A percentile compares a stretch with the other conserved stretches of the same genome.
These are phyloP conservation scores for Colletotrichum euphorbiae DNA, from an alignment of 2,329 filamentous ascomycete species.

Conservation along the genomic window DNA sequence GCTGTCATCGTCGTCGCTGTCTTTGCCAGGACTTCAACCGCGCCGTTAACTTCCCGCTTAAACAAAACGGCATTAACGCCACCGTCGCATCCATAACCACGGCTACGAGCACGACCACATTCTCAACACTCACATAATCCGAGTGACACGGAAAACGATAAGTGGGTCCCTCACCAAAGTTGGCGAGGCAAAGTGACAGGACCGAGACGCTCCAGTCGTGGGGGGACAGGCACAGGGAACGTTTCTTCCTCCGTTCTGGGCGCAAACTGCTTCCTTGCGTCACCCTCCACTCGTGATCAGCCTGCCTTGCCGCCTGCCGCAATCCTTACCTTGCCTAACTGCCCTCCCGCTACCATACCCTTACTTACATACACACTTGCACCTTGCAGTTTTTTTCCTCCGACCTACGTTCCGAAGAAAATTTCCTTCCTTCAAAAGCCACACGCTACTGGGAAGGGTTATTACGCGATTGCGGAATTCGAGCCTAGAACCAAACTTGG, in stretches of 20 bases:
- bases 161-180: slow-evolving; percentile 19
- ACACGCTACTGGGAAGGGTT: background rate
- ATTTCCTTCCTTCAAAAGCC: background rate
- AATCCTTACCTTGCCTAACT: slow-evolving; percentile 23
- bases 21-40: background rate
- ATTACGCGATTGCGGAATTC: slow-evolving; percentile 1
- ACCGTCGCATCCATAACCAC: background rate
- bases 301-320: slow-evolving; percentile 18
- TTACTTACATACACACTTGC: slow-evolving; percentile 25
- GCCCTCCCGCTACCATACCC: slow-evolving; percentile 2
- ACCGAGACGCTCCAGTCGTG: slow-evolving; percentile 7
- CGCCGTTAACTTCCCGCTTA: background rate
- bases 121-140: background rate
- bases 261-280: slow-evolving; percentile 37
- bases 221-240: slow-evolving; percentile 6
- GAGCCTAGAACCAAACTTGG: background rate
- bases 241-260: slow-evolving; percentile 11
- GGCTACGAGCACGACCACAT: background rate
- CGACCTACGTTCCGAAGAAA: background rate
- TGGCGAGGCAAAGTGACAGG: slow-evolving; percentile 26
- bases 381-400: slow-evolving; percentile 14
- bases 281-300: slow-evolving; percentile 37
- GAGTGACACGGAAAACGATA: background rate
- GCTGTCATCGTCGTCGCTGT: background rate
- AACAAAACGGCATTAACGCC: background rate